Conservation (phyloP, 2,329 filamentous ascomycete species). For the Ceratocystiopsis brevicomis region DNA sequence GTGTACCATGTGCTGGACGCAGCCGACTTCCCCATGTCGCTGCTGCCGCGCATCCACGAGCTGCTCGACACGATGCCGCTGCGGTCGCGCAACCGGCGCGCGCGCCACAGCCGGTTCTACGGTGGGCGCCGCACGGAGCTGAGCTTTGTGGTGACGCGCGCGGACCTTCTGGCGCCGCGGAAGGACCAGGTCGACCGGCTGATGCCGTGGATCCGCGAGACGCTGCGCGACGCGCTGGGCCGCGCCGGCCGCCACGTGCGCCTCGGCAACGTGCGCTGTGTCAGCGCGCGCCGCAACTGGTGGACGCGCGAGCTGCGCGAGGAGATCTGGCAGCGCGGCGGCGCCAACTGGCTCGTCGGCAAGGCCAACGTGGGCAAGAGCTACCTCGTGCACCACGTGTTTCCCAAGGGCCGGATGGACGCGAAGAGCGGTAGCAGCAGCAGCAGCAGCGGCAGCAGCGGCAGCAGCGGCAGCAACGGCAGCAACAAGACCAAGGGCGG, state of each 20-base stretch:
- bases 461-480: no score
- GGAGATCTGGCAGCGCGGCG: conserved; percentile 65
- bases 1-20: conserved; percentile 92
- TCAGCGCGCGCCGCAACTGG: conserved; percentile 75
- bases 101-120: conserved; percentile 45
- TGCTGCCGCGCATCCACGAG: conserved; percentile 58
- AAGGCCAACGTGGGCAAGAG: conserved; percentile 98
- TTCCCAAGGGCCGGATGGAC: conserved; percentile 51
- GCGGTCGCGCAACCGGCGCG: conserved; percentile 63
- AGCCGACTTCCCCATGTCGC: conserved; percentile 88
- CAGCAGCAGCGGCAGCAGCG: not conserved
- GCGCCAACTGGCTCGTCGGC: conserved; percentile 90
- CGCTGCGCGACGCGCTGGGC: conserved; percentile 60
- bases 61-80: conserved; percentile 54
- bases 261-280: conserved; percentile 71
- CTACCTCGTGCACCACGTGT: conserved; percentile 69
- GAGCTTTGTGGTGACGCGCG: conserved; percentile 78
- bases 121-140: conserved; percentile 54
- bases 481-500: no score
- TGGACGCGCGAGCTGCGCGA: conserved; percentile 79
- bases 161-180: conserved; percentile 66
- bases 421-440: conserved; percentile 1
- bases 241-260: conserved; percentile 48
- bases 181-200: conserved; percentile 70
- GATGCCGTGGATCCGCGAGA: conserved; percentile 67